Percentiles rank a stretch among this genome's conserved stretches.
These are phyloP conservation scores for Fusarium abutilonis DNA, from an alignment of 2,329 filamentous ascomycete genomes.

Conservation along the genomic window DNA sequence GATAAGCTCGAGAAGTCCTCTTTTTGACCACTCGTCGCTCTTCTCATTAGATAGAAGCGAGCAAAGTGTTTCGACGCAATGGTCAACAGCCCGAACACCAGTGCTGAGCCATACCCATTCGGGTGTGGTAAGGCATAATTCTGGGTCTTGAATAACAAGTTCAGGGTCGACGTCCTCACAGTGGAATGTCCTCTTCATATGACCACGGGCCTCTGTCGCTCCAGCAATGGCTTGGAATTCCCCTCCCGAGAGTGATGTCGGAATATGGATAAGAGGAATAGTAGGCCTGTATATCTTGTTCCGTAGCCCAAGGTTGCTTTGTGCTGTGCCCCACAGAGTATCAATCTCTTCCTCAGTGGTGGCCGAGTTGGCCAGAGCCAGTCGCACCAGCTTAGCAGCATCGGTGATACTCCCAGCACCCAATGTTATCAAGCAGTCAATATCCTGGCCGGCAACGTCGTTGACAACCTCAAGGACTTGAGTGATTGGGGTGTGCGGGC, in stretches of 20 bases:
- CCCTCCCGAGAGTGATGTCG: slow-evolving; percentile 50
- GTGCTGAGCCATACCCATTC: slow-evolving; percentile 65
- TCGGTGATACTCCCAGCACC: slow-evolving; percentile 67
- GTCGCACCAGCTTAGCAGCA: slow-evolving; percentile 61
- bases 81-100: slow-evolving; percentile 65
- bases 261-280: slow-evolving; percentile 49
- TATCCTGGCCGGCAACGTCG: slow-evolving; percentile 51
- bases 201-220: slow-evolving; percentile 41
- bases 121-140: slow-evolving; percentile 61
- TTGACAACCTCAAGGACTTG: slow-evolving; percentile 60
- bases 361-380: slow-evolving; percentile 61
- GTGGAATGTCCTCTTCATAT: slow-evolving; percentile 45
- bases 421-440: slow-evolving; percentile 63
- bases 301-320: slow-evolving; percentile 35
- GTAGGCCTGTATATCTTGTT: slow-evolving; percentile 31
- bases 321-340: slow-evolving; percentile 45
- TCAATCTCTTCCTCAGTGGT: slow-evolving; percentile 52
- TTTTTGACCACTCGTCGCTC: slow-evolving; percentile 38
- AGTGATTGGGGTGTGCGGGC: slow-evolving; percentile 63
- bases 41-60: slow-evolving; percentile 52
- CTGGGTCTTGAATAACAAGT: slow-evolving; percentile 66
- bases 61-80: slow-evolving; percentile 66
- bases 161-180: slow-evolving; percentile 55
- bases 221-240: slow-evolving; percentile 50
- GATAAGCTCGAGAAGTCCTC: not conserved